phyloP scores from a whole-genome alignment of 805 yeast genomes.

The Crinitomyces ghanaensis region DNA sequence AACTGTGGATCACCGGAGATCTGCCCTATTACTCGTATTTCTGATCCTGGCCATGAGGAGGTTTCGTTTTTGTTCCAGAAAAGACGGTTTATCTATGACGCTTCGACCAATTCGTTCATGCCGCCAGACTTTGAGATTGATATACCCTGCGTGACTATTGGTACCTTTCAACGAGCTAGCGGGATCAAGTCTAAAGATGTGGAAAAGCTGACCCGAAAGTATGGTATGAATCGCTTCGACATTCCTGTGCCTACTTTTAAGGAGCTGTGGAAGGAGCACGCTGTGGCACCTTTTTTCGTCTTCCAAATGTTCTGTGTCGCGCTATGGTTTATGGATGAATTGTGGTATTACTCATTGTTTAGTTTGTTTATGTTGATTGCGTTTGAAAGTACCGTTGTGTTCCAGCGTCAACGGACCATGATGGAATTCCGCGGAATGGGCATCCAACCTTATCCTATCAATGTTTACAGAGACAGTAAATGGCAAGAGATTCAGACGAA shows the following conservation, averaged over 20 bases:
- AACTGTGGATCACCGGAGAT: conserved; percentile 82
- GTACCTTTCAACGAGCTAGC: conserved; percentile 40
- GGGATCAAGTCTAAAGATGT: conserved; percentile 34
- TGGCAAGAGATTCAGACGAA: conserved; percentile 67
- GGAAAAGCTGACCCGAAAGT: conserved; percentile 39
- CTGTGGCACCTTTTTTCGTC: conserved; percentile 95
- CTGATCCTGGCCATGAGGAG: conserved; percentile 49
- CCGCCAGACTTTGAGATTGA: conserved; percentile 69
- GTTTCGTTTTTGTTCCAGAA: conserved; percentile 78
- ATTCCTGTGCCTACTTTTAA: conserved; percentile 88
- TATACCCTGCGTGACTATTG: conserved; percentile 47
- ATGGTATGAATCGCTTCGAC: conserved; percentile 82
- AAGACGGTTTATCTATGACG: conserved; percentile 71
- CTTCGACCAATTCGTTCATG: conserved; percentile 42
- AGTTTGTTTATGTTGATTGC: conserved; percentile 84
- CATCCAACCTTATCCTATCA: conserved; percentile 75
- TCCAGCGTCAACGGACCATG: conserved; percentile 91
- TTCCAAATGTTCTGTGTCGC: conserved; percentile 95
- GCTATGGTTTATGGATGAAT: conserved; percentile 90
- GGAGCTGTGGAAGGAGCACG: conserved; percentile 92
- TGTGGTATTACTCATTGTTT: conserved; percentile 91
- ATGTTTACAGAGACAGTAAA: conserved; percentile 53
- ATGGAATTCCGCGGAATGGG: conserved; percentile 96
- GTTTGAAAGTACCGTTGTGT: conserved; percentile 89
- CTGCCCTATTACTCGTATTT: conserved; percentile 44